Percentiles rank a stretch among this genome's conserved stretches.
Evolutionary conservation across 2,329 filamentous ascomycete genomes (phyloP).

Genomic region (Metarhizium album): DNA sequence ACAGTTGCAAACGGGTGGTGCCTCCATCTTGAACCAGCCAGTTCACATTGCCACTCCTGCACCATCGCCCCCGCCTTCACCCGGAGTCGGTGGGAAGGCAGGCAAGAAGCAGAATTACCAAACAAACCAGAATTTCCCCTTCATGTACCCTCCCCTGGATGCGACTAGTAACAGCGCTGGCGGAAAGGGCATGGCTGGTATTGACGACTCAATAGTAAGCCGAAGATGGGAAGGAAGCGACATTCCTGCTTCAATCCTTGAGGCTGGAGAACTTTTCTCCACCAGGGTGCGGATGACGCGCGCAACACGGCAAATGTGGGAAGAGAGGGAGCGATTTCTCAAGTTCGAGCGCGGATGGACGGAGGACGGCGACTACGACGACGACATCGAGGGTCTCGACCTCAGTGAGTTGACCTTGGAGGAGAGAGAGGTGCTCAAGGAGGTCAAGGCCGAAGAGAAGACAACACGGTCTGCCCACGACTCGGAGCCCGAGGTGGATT

Average conservation of each 20-base stretch:
- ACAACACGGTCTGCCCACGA: slow-evolving; percentile 9
- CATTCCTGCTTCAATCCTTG: slow-evolving; percentile 86
- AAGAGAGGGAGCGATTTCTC: slow-evolving; percentile 83
- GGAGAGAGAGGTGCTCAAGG: slow-evolving; percentile 31
- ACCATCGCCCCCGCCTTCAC: slow-evolving; percentile 89
- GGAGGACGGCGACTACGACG: slow-evolving; percentile 30
- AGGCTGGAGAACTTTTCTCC: slow-evolving; percentile 87
- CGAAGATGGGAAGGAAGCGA: slow-evolving; percentile 89
- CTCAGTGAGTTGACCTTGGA: slow-evolving; percentile 32
- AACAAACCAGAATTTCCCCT: slow-evolving; percentile 97
- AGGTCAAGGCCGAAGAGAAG: slow-evolving; percentile 26
- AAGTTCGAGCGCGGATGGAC: slow-evolving; percentile 89
- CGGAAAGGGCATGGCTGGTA: slow-evolving; percentile 72
- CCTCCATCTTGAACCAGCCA: slow-evolving; percentile 86
- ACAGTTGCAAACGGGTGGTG: slow-evolving; percentile 44
- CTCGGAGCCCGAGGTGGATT: slow-evolving; percentile 22
- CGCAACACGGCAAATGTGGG: slow-evolving; percentile 87
- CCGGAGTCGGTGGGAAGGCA: slow-evolving; percentile 74
- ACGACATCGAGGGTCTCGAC: slow-evolving; percentile 37
- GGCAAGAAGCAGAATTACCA: slow-evolving; percentile 99
- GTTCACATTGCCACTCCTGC: slow-evolving; percentile 98
- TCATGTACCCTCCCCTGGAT: slow-evolving; percentile 90
- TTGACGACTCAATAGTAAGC: slow-evolving; percentile 71
- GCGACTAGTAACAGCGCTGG: slow-evolving; percentile 80
- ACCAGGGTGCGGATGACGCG: slow-evolving; percentile 83